Conservation (phyloP, 2,329 filamentous ascomycete species). For the Dothideomycetidae sp. region DNA sequence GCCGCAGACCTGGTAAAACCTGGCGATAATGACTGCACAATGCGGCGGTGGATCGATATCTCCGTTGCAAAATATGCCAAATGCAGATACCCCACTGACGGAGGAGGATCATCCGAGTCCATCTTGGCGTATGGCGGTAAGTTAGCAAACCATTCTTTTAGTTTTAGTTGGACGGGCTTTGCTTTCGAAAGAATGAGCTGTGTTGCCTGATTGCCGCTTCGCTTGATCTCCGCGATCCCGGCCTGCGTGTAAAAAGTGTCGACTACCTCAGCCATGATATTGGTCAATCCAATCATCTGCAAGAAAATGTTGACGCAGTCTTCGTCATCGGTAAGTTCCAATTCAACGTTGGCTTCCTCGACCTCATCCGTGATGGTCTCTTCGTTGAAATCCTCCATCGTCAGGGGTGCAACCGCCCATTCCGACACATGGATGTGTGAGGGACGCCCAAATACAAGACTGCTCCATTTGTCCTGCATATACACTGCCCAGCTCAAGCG, state of each 20-base stretch:
- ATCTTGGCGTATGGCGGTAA: slow-evolving; percentile 52
- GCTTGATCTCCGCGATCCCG: slow-evolving; percentile 54
- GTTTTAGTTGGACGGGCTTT: slow-evolving; percentile 67
- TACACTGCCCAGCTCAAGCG: slow-evolving; percentile 82
- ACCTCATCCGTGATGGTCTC: slow-evolving; percentile 42
- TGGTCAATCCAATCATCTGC: slow-evolving; percentile 61
- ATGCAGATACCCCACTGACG: slow-evolving; percentile 50
- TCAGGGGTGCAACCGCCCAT: slow-evolving; percentile 62
- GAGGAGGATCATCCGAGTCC: slow-evolving; percentile 35
- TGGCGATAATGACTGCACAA: slow-evolving; percentile 61
- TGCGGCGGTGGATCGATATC: slow-evolving; percentile 82
- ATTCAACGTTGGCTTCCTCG: slow-evolving; percentile 13
- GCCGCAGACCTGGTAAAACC: slow-evolving; percentile 26
- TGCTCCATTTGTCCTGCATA: slow-evolving; percentile 90
- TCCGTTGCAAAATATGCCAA: slow-evolving; percentile 88
- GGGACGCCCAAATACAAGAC: slow-evolving; percentile 69
- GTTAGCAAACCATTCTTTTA: slow-evolving; percentile 68
- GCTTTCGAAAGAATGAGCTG: slow-evolving; percentile 59
- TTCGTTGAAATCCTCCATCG: slow-evolving; percentile 56
- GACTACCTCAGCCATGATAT: slow-evolving; percentile 65
- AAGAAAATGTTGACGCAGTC: slow-evolving; percentile 44
- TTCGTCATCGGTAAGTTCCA: slow-evolving; percentile 27
- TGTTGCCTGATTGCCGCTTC: slow-evolving; percentile 55
- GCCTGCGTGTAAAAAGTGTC: slow-evolving; percentile 71
- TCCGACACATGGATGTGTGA: slow-evolving; percentile 58